Base-by-base conservation (phyloP, 805 yeast genomes). In the Wickerhamiella domercqiae region DNA sequence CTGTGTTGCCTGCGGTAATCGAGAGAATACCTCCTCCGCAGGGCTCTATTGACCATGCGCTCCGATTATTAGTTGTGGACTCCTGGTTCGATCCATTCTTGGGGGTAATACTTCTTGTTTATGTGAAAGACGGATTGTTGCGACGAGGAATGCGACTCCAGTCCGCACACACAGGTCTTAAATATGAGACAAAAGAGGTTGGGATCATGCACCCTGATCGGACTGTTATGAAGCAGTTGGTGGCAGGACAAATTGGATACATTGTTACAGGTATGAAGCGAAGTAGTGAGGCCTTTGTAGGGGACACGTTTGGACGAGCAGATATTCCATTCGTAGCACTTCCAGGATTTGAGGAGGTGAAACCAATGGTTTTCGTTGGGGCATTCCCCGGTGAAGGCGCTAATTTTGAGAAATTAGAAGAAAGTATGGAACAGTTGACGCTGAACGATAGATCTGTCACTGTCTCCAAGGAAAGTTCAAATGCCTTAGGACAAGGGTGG, bases 361-460 rank as follows among this genome's bases (percentile, higher is more conserved):
- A 90, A 56, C 95, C 97, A 1, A 90, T 90, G 97, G 97, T 87
- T 6, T 90, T 87, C 55, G 93, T 87, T 35, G 97, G 97, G 11
- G 98, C 97, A 0, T 87, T 83, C 49, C 97, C 98, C 0, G 90
- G 95, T 0, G 94, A 87, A 51, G 94, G 94, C 3, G 69, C 78
- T 0, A 94, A 87, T 50, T 87, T 87, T 56, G 79, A 80, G 43
- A 77, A 71, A 20, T 67, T 87, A 64, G 93, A 90, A 52, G 97
- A 90, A 49, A 78, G 84, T 54, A 73, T 87, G 57, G 81, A 78
- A 49, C 84, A 83, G 51, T 64, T 87, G 45, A 93, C 87, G 4
- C 63, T 90, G 41, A 87, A 87, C 54, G 98, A 87, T 53, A 71
- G 96, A 49, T 78, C 94, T 1, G 97, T 90, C 2, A 73, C 90